Conservation (phyloP, 2,329 filamentous ascomycete genomes). For the Ilyonectria mors-panacis region DNA sequence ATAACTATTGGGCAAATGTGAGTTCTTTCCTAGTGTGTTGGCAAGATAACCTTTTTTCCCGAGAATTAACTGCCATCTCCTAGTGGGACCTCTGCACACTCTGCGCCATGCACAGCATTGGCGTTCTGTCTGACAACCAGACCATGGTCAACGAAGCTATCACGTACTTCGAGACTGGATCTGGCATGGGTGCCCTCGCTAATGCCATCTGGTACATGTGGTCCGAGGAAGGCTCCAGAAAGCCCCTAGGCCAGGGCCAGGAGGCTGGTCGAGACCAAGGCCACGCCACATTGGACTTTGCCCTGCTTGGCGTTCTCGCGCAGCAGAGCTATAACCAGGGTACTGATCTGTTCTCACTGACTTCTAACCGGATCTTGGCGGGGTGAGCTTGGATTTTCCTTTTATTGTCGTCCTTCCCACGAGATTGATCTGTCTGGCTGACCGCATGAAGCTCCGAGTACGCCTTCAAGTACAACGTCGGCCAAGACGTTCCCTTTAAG, state of each 20-base stretch:
- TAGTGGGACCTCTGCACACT: conserved; percentile 61
- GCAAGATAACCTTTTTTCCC: background rate
- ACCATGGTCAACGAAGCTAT: conserved; percentile 57
- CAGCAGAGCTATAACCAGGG: conserved; percentile 61
- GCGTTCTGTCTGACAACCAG: conserved; percentile 58
- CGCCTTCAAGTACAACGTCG: conserved; percentile 58
- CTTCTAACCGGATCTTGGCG: background rate
- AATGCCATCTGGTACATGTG: conserved; percentile 51
- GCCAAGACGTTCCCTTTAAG: conserved; percentile 59
- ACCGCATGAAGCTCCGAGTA: conserved; percentile 51
- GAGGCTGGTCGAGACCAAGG: conserved; percentile 57
- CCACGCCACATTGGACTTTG: conserved; percentile 58
- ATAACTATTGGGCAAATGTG: background rate
- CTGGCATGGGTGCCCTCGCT: conserved; percentile 57
- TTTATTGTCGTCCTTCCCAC: background rate
- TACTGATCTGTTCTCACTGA: conserved; percentile 53
- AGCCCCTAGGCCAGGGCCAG: conserved; percentile 41
- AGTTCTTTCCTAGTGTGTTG: background rate
- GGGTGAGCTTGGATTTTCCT: background rate
- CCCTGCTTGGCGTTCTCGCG: conserved; percentile 56
- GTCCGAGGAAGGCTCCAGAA: conserved; percentile 45
- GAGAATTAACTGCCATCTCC: background rate
- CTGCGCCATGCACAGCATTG: conserved; percentile 57
- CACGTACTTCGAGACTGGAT: conserved; percentile 57
- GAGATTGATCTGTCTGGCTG: background rate